Evolutionary conservation across 2,329 filamentous ascomycete genomes (phyloP).

Genomic region (Xylaria sp.): DNA sequence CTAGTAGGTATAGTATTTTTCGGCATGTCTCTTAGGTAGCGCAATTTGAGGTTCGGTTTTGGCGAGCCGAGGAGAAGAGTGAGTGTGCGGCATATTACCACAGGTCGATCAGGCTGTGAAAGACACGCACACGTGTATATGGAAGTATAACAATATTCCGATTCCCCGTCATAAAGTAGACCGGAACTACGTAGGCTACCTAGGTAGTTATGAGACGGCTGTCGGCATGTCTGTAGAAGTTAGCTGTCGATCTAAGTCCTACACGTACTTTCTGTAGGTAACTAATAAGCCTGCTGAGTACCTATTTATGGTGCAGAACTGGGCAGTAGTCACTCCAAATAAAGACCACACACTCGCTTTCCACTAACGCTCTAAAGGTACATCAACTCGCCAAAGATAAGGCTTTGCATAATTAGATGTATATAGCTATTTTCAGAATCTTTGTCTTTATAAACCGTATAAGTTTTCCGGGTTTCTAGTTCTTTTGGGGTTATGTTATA

Average conservation of each 20-base stretch:
- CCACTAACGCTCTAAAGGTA: no score
- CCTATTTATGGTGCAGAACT: background rate
- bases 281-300: background rate
- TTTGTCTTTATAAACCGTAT: no score
- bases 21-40: background rate
- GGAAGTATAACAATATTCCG: no score
- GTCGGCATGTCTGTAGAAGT: conserved; percentile 9
- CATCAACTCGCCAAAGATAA: no score
- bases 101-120: background rate
- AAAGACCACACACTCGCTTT: no score
- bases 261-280: background rate
- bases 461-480: no score
- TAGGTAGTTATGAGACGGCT: background rate
- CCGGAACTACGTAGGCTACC: no score
- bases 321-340: no score
- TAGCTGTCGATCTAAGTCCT: conserved; percentile 6
- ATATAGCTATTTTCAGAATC: no score
- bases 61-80: background rate
- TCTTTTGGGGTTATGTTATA: no score
- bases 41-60: background rate
- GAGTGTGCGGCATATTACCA: background rate
- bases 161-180: no score
- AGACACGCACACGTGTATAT: background rate
- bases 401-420: no score
- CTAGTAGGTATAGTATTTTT: background rate